These are phyloP conservation scores for Podila epicladia DNA, from an alignment of 192 early-diverging fungal genomes.

Conservation along the genomic window DNA sequence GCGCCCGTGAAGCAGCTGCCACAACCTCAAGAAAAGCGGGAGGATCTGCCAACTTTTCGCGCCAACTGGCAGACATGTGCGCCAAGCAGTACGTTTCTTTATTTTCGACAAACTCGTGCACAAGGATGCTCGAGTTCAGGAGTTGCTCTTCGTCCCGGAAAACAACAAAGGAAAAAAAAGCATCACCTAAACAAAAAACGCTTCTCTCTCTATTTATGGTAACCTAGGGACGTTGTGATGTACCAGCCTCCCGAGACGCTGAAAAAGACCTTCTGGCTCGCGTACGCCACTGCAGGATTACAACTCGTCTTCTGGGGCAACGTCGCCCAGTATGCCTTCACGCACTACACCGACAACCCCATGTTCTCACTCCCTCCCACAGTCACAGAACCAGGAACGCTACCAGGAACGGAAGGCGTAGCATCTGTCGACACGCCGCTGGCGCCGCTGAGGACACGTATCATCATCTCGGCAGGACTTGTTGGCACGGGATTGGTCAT, in stretches of 20 bases:
- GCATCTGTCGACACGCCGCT: slow-evolving; percentile 30
- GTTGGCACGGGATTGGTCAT: slow-evolving; percentile 45
- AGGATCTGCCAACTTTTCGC: slow-evolving; percentile 25
- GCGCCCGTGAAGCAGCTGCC: neutral
- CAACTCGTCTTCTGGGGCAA: slow-evolving; percentile 49
- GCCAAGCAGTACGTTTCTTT: slow-evolving; percentile 23
- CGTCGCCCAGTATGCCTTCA: slow-evolving; percentile 45
- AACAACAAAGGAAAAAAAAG: neutral
- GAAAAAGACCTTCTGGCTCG: slow-evolving; percentile 41
- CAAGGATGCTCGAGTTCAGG: neutral
- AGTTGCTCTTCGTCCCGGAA: neutral
- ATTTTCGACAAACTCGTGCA: neutral
- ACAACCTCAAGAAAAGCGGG: neutral
- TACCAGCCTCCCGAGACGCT: slow-evolving; percentile 35
- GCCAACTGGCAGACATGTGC: slow-evolving; percentile 34
- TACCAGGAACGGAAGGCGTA: slow-evolving; percentile 41
- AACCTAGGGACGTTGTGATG: slow-evolving; percentile 32
- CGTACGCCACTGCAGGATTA: slow-evolving; percentile 44
- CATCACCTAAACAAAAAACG: too few species aligned
- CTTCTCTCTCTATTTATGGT: neutral
- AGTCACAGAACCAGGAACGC: slow-evolving; percentile 20
- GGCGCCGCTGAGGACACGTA: slow-evolving; percentile 33
- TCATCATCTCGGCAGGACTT: slow-evolving; percentile 43
- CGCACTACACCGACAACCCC: slow-evolving; percentile 48
- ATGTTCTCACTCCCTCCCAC: slow-evolving; percentile 23